phyloP scores from a whole-genome alignment of 2,329 filamentous ascomycete genomes.

The Teratosphaeriaceae sp. region DNA sequence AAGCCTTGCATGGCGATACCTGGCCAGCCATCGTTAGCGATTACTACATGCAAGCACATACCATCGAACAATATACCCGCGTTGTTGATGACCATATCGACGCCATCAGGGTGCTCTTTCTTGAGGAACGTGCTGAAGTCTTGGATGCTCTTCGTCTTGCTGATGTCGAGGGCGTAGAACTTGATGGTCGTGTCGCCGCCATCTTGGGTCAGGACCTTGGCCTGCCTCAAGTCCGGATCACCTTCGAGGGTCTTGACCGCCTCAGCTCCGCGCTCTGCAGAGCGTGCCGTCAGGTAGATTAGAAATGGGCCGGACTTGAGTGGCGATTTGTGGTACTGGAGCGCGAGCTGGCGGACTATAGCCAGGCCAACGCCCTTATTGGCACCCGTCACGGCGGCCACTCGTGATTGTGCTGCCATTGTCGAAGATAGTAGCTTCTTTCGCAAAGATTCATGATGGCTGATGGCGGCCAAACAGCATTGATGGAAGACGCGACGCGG shows the following conservation, averaged over 20 bases:
- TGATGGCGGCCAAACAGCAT: no score
- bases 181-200: constrained; percentile 42
- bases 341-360: constrained; percentile 46
- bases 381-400: constrained; percentile 50
- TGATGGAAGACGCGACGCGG: no score
- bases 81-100: constrained; percentile 51
- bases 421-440: no score
- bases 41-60: neutral
- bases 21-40: constrained; percentile 1
- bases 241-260: constrained; percentile 39
- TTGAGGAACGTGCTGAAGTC: constrained; percentile 37
- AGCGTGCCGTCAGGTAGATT: constrained; percentile 50
- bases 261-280: constrained; percentile 40
- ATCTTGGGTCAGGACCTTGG: constrained; percentile 38
- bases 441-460: no score
- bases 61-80: constrained; percentile 34
- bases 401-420: constrained; percentile 27
- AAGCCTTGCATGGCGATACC: constrained; percentile 27
- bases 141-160: constrained; percentile 38
- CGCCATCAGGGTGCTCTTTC: constrained; percentile 40
- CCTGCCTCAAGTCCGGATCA: constrained; percentile 40
- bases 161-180: constrained; percentile 45
- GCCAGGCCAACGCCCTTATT: constrained; percentile 49
- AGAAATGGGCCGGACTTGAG: constrained; percentile 41
- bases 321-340: constrained; percentile 46